These are phyloP conservation scores for Amylocystis lapponica DNA, from an alignment of 768 basidiomycete genomes.

Conservation along the genomic window DNA sequence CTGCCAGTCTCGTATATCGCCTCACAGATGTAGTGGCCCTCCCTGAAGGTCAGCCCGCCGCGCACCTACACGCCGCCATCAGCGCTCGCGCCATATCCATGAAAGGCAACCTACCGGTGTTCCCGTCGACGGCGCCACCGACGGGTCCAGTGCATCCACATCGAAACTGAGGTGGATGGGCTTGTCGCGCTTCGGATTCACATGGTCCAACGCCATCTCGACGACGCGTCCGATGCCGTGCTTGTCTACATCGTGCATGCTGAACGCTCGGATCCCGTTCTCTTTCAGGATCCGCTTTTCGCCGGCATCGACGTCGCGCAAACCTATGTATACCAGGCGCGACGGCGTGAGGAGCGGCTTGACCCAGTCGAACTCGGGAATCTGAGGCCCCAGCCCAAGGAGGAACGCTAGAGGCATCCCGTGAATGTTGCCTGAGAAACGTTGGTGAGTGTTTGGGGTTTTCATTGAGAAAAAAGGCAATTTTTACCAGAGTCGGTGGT, in stretches of 20 bases:
- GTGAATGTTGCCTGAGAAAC: slow-evolving; percentile 77
- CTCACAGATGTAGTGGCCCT: slow-evolving; percentile 98
- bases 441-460: neutral
- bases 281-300: slow-evolving; percentile 88
- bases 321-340: slow-evolving; percentile 91
- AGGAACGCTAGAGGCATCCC: slow-evolving; percentile 98
- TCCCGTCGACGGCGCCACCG: slow-evolving; percentile 93
- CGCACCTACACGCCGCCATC: slow-evolving; percentile 49
- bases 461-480: neutral
- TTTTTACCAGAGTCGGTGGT: slow-evolving; percentile 65
- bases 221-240: slow-evolving; percentile 93
- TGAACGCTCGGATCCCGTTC: slow-evolving; percentile 67
- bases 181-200: slow-evolving; percentile 75
- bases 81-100: neutral
- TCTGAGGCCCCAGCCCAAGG: slow-evolving; percentile 38
- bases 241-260: slow-evolving; percentile 62
- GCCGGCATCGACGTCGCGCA: slow-evolving; percentile 86
- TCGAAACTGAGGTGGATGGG: slow-evolving; percentile 98
- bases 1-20: slow-evolving; percentile 88
- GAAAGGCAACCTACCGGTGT: slow-evolving; percentile 60
- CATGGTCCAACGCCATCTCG: slow-evolving; percentile 93
- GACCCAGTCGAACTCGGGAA: slow-evolving; percentile 50
- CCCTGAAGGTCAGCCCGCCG: slow-evolving; percentile 93
- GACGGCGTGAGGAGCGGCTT: slow-evolving; percentile 63
- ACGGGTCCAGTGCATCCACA: slow-evolving; percentile 91